These are phyloP conservation scores for Monosporascus sp. DNA, from an alignment of 2,329 filamentous ascomycete genomes.

Conservation along the genomic window DNA sequence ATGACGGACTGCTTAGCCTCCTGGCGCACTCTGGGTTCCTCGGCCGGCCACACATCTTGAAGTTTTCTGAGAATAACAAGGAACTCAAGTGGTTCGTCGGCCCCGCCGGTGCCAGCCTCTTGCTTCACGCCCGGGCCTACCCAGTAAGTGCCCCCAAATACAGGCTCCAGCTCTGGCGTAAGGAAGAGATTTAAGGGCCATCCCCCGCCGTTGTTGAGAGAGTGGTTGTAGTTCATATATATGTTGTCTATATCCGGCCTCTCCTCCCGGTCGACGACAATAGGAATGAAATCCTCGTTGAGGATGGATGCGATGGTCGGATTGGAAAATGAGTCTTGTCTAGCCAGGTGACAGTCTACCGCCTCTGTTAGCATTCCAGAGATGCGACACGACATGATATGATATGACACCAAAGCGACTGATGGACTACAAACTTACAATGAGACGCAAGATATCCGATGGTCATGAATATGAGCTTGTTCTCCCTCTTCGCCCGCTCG, in stretches of 20 bases:
- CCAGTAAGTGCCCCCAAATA: slow-evolving; percentile 97
- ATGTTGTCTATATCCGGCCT: slow-evolving; percentile 90
- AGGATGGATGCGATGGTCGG: slow-evolving; percentile 73
- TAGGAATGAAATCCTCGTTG: slow-evolving; percentile 82
- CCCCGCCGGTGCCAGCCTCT: slow-evolving; percentile 38
- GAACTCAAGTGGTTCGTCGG: slow-evolving; percentile 67
- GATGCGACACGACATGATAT: background rate
- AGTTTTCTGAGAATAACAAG: slow-evolving; percentile 79
- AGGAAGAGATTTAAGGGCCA: slow-evolving; percentile 98
- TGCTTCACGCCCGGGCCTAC: slow-evolving; percentile 65
- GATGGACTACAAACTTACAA: slow-evolving; percentile 53
- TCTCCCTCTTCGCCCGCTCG: slow-evolving; percentile 69
- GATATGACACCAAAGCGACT: background rate
- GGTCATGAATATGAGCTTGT: slow-evolving; percentile 87
- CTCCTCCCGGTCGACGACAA: slow-evolving; percentile 91
- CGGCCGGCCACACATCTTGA: slow-evolving; percentile 68
- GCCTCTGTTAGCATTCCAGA: too few relatives aligned
- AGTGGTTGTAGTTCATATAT: slow-evolving; percentile 98
- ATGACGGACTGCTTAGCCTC: slow-evolving; percentile 78
- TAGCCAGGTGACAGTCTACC: slow-evolving; percentile 82
- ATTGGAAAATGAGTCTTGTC: slow-evolving; percentile 85
- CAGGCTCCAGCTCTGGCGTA: slow-evolving; percentile 84
- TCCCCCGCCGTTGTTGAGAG: slow-evolving; percentile 81
- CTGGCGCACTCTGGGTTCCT: slow-evolving; percentile 75
- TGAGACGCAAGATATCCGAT: slow-evolving; percentile 95